These are phyloP conservation scores for Penicillium angulare DNA, from an alignment of 495 filamentous ascomycete genomes.

Conservation along the genomic window DNA sequence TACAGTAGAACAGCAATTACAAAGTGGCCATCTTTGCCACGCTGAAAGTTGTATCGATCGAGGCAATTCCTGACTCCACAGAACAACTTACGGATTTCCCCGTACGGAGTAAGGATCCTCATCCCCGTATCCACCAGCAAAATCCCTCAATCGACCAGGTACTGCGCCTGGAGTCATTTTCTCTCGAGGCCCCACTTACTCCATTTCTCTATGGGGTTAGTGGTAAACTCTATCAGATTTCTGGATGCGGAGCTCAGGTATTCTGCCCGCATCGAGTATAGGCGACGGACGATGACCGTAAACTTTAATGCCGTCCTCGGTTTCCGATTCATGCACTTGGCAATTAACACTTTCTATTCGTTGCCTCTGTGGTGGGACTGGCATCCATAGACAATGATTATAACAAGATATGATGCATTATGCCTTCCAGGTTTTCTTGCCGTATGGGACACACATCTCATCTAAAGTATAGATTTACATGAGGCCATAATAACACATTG, in stretches of 20 bases:
- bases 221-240: constrained; percentile 13
- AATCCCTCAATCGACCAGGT: constrained; percentile 22
- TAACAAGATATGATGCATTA: no score
- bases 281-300: constrained; percentile 10
- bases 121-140: constrained; percentile 12
- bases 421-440: no score
- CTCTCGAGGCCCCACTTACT: not conserved
- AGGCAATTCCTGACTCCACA: not conserved
- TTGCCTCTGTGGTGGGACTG: no score
- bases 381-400: no score
- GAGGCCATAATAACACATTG: no score
- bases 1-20: no score
- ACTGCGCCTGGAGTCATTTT: constrained; percentile 1
- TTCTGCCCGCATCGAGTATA: constrained; percentile 1
- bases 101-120: constrained; percentile 22
- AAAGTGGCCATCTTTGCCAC: constrained; percentile 10
- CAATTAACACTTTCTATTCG: not conserved
- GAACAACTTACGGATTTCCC: constrained; percentile 1
- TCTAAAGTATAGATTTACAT: no score
- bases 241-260: not conserved
- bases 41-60: not conserved
- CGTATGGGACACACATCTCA: no score
- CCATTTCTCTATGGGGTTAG: not conserved
- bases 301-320: not conserved
- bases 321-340: not conserved